Evolutionary conservation across 2,329 filamentous ascomycete species (phyloP).

Genomic region (Pseudogymnoascus sp.): DNA sequence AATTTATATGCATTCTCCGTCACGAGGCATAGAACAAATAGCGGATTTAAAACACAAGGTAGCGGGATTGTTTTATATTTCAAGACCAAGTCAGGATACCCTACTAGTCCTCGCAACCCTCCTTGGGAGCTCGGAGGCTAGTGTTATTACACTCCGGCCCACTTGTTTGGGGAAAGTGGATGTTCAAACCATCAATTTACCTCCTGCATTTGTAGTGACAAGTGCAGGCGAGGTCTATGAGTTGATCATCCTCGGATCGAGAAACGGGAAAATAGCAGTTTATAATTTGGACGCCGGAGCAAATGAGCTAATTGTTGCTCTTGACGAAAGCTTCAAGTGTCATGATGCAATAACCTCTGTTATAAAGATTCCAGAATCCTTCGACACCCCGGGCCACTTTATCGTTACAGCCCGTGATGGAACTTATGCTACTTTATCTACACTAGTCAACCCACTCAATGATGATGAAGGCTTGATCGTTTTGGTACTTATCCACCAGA

Average conservation of each 20-base stretch:
- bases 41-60: conserved; percentile 12
- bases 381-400: conserved; percentile 38
- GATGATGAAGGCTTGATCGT: neutral
- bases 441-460: neutral
- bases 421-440: conserved; percentile 54
- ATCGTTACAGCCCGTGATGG: conserved; percentile 72
- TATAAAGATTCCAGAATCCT: conserved; percentile 18
- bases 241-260: conserved; percentile 46
- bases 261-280: conserved; percentile 44
- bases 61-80: conserved; percentile 26
- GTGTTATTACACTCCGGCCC: conserved; percentile 22
- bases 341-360: conserved; percentile 20
- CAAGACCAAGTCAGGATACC: neutral
- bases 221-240: conserved; percentile 35
- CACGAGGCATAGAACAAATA: conserved; percentile 13
- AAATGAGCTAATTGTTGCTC: neutral
- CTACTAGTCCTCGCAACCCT: conserved; percentile 23
- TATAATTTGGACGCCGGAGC: conserved; percentile 30
- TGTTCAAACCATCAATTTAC: conserved; percentile 21
- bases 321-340: conserved; percentile 7
- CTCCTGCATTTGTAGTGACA: conserved; percentile 42
- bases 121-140: conserved; percentile 30
- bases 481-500: conserved; percentile 56
- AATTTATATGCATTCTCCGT: conserved; percentile 20
- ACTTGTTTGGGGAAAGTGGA: conserved; percentile 11